Base-by-base conservation (phyloP, 805 yeast genomes). In the Vanderwaltozyma verrucispora region DNA sequence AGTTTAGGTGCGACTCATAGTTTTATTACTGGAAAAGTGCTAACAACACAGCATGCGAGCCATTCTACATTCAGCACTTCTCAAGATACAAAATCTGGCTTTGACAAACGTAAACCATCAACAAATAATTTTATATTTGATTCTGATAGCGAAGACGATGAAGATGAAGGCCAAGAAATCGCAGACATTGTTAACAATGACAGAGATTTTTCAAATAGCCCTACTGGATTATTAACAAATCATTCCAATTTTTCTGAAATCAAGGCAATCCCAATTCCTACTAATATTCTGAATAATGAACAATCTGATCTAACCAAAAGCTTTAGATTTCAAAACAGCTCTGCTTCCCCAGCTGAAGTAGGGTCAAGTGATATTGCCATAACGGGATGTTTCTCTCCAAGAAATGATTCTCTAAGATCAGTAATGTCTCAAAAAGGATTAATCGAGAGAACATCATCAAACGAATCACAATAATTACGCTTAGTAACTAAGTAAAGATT, bases 351-450 rank as follows among this genome's bases (percentile, higher is more conserved):
- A 13, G 54, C 53, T 5, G 54, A 49, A 26, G 47, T 44, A 11
- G 43, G 42, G 1, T 36, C 52, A 4, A 50, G 49, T 37, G 74
- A 69, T 43, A 74, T 74, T 18, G 77, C 78, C 2, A 75, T 69
- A 3, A 52, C 55, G 10, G 68, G 68, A 1, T 59, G 50, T 33
- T 60, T 63, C 30, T 48, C 62, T 2, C 57, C 57, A 10, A 43
- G 52, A 28, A 51, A 44, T 35, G 51, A 43, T 10, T 51, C 58
- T 0, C 39, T 49, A 17, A 50, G 49, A 27, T 49, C 56, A 10
- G 49, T 51, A 11, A 48, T 46, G 5, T 42, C 54, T 9, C 41
- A 47, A 28, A 41, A 45, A 27, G 45, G 47, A 8, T 37, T 48
- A 18, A 39, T 40, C 3, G 45, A 40, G 26, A 41, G 21, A 12